Evolutionary conservation across 768 basidiomycete genomes (phyloP).

Genomic region (Lactarius deliciosus): DNA sequence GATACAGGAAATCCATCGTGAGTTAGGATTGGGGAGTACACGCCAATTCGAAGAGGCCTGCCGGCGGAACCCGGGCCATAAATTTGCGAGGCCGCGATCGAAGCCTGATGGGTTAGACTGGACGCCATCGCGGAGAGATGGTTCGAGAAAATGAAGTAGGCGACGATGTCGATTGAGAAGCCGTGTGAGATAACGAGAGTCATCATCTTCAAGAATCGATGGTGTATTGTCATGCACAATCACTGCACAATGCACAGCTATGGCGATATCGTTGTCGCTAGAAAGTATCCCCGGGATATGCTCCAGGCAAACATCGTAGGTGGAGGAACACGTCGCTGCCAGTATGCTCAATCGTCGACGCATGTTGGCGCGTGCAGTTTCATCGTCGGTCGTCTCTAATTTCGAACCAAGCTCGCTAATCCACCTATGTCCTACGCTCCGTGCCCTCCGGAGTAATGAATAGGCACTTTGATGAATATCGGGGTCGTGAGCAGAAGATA

Average conservation of each 20-base stretch:
- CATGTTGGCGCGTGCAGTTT: not conserved
- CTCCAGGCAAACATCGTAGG: conserved; percentile 8
- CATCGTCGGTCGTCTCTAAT: conserved; percentile 1
- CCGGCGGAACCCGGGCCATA: conserved; percentile 13
- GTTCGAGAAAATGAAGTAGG: conserved; percentile 4
- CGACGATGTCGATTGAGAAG: conserved; percentile 9
- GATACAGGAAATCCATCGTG: conserved; percentile 17
- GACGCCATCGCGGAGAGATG: not conserved
- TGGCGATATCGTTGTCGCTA: conserved; percentile 4
- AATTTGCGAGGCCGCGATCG: not conserved
- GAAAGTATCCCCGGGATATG: not conserved
- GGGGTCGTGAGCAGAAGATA: conserved; percentile 3
- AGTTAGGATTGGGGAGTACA: conserved; percentile 7
- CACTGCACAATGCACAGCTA: conserved; percentile 22
- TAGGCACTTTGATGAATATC: not conserved
- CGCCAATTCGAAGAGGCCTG: conserved; percentile 11
- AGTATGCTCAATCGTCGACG: conserved; percentile 7
- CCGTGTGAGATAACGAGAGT: not conserved
- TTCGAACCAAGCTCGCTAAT: conserved; percentile 4
- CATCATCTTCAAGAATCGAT: not conserved
- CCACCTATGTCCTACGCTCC: conserved; percentile 6
- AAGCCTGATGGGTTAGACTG: not conserved
- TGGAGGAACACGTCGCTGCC: conserved; percentile 12
- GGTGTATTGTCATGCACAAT: conserved; percentile 13
- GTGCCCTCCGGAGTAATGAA: conserved; percentile 8